These are phyloP conservation scores for Marasmius sp. DNA, from an alignment of 1,284 basidiomycete species.

Conservation along the genomic window DNA sequence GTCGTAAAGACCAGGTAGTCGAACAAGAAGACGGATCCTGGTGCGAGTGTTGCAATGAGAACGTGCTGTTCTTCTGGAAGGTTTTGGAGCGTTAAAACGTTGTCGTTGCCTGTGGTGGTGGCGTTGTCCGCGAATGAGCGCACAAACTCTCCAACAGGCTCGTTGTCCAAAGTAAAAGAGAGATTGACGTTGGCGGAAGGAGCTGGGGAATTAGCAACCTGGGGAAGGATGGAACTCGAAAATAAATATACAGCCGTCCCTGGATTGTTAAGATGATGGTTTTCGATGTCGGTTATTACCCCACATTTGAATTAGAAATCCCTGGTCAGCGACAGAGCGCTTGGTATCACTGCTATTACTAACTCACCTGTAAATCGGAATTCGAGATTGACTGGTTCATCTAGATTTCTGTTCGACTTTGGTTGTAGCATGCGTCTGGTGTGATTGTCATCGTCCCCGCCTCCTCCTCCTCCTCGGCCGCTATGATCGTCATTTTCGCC, in stretches of 20 bases:
- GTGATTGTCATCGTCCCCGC: no score
- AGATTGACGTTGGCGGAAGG: slow-evolving; percentile 29
- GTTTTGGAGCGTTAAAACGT: slow-evolving; percentile 36
- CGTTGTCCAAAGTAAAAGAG: slow-evolving; percentile 30
- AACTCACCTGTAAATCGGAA: no score
- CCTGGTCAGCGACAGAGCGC: no score
- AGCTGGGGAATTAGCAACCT: slow-evolving; percentile 8
- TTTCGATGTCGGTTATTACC: no score
- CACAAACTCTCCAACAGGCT: slow-evolving; percentile 9
- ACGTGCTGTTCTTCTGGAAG: slow-evolving; percentile 40
- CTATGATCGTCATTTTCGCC: no score
- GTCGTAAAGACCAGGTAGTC: slow-evolving; percentile 48
- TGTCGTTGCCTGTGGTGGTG: slow-evolving; percentile 24
- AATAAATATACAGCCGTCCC: slow-evolving; percentile 37
- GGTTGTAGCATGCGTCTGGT: no score
- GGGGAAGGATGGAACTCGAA: slow-evolving; percentile 29
- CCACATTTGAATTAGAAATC: no score
- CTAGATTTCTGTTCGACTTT: no score
- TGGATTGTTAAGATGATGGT: slow-evolving; percentile 8
- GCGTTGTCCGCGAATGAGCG: neutral
- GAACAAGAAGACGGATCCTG: slow-evolving; percentile 47
- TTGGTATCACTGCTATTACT: no score
- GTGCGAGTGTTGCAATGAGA: slow-evolving; percentile 42
- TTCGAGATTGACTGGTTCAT: no score
- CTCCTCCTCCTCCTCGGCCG: no score